Conservation (phyloP, 768 basidiomycete species). For the Rubroboletus satanas region DNA sequence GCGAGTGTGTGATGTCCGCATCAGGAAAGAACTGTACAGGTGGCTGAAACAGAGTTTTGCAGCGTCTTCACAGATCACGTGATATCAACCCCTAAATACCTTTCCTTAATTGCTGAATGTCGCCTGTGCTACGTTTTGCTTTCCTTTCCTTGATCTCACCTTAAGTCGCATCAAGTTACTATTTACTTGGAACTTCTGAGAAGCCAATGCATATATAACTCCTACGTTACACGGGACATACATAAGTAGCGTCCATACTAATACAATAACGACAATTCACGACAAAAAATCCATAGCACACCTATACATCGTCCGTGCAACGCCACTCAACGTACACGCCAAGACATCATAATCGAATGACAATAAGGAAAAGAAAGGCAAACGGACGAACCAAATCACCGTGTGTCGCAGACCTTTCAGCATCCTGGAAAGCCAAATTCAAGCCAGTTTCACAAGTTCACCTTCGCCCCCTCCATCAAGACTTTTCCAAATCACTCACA, state of each 20-base stretch:
- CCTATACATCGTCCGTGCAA: not conserved
- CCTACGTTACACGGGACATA: too few relatives aligned
- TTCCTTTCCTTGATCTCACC: too few relatives aligned
- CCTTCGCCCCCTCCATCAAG: not conserved
- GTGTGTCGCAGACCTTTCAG: not conserved
- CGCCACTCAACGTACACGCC: not conserved
- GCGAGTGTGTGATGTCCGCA: not conserved
- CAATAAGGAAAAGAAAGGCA: slow-evolving; percentile 1
- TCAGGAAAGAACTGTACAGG: slow-evolving; percentile 25
- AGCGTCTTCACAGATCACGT: not conserved
- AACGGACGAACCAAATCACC: not conserved
- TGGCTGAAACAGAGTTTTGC: slow-evolving; percentile 24
- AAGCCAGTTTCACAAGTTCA: not conserved
- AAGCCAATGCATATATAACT: too few relatives aligned
- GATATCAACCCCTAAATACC: not conserved
- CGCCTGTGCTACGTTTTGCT: too few relatives aligned
- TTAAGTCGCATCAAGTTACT: too few relatives aligned
- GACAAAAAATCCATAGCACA: not conserved
- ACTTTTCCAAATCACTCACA: slow-evolving; percentile 42
- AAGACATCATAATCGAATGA: slow-evolving; percentile 4
- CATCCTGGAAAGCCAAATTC: not conserved
- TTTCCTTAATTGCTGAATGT: too few relatives aligned
- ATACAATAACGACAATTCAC: not conserved
- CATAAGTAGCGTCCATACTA: not conserved
- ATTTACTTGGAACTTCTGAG: too few relatives aligned